Percentiles rank a stretch among this genome's conserved stretches.
phyloP scores from a whole-genome alignment of 2,329 filamentous ascomycete genomes.

The Ophiocordyceps sinensis region DNA sequence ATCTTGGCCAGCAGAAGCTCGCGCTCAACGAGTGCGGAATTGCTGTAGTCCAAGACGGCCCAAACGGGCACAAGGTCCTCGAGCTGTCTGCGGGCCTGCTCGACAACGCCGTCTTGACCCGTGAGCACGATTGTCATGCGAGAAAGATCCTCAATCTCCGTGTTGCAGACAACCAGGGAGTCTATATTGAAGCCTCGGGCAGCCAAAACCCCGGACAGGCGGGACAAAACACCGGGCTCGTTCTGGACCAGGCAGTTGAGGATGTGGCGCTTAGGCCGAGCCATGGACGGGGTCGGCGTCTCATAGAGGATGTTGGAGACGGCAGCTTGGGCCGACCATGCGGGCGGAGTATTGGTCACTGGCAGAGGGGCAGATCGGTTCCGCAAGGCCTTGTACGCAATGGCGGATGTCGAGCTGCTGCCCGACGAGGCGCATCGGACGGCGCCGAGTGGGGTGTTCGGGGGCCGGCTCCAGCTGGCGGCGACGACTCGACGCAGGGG shows the following conservation, averaged over 20 bases:
- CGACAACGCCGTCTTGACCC: conserved; percentile 91
- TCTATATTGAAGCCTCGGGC: conserved; percentile 98
- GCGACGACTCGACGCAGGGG: conserved; percentile 22
- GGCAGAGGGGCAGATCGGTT: conserved; percentile 77
- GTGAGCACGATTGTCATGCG: conserved; percentile 98
- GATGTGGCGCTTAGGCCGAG: conserved; percentile 84
- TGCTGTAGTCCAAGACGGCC: conserved; percentile 95
- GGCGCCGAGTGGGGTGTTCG: conserved; percentile 11
- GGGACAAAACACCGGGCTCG: conserved; percentile 92
- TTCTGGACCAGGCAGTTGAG: conserved; percentile 98
- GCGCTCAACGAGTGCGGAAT: conserved; percentile 82
- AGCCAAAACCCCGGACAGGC: conserved; percentile 89
- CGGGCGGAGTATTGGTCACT: conserved; percentile 57
- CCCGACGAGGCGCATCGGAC: conserved; percentile 25
- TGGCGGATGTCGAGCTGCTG: conserved; percentile 73
- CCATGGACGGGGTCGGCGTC: conserved; percentile 70
- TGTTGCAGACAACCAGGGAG: conserved; percentile 93
- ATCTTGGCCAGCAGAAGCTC: conserved; percentile 93
- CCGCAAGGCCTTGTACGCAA: conserved; percentile 95
- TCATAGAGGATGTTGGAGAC: conserved; percentile 99
- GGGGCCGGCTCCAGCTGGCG: conserved; percentile 12
- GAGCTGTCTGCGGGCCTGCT: conserved; percentile 88
- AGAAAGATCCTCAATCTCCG: conserved; percentile 89
- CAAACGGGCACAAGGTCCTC: conserved; percentile 96
- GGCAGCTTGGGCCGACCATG: conserved; percentile 84